Evolutionary conservation across 306 rosid species (phyloP), one percentile per base, ranked within the genome.

Genomic region (Dryas alaskensis): DNA sequence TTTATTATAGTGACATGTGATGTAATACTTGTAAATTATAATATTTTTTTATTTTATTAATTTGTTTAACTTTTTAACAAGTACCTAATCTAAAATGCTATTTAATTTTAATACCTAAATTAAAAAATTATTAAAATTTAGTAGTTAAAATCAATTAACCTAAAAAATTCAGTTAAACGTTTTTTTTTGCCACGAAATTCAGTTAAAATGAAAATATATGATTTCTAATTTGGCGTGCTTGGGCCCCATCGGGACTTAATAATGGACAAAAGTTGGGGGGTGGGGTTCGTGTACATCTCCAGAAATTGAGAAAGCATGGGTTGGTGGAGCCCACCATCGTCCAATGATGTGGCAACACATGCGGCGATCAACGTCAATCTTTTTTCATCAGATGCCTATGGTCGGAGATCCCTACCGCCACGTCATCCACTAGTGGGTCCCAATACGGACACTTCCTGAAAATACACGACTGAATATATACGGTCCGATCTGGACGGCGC

Each of bases 301-400:
- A 51, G 69, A 50, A 76, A 14, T 50, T 46, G 9, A 37, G 67
- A 73, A 73, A 78, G 73, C 46, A 65, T 47, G 46, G 71, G 73
- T 10, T 40, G 82, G 74, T 73, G 80, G 76, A 54, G 77, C 84
- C 73, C 68, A 49, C n/a, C 31, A 50, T 39, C 58, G 75, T 64
- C 80, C 64, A 73, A 62, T 70, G 73, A 77, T 73, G 79, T 7
- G 25, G 60, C 65, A 49, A 66, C 49, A 61, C 53, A 44, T 42
- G 46, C 17, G 77, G 55, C 69, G 50, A 81, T 83, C 86, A 75
- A 61, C 40, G 16, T 80, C 91, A 81, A 78, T 89, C 83, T 67
- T 84, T 84, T 70, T 66, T 68, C 78, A 67, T 54, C 9, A 80
- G 89, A 89, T 88, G 92, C 89, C 84, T 77, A n/a, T 55, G 89